phyloP scores from a whole-genome alignment of 164 flowering plant species.

The Stephania japonica region DNA sequence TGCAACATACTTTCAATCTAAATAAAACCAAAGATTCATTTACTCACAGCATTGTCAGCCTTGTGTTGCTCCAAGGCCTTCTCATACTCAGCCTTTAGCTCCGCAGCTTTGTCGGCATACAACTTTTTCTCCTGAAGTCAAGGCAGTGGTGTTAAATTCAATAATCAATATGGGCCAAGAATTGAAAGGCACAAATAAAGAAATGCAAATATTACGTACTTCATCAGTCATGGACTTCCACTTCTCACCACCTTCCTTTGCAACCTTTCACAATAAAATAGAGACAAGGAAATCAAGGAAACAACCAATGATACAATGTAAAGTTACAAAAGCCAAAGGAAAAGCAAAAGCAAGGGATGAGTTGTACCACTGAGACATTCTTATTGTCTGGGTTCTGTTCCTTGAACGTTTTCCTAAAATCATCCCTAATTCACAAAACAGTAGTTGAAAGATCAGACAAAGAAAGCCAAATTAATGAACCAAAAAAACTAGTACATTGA shows the following conservation, averaged over 20 bases:
- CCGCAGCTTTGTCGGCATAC: constrained; percentile 56
- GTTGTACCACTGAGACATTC: constrained; percentile 44
- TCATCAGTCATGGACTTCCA: constrained; percentile 78
- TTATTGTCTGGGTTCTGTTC: constrained; percentile 62
- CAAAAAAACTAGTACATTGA: neutral
- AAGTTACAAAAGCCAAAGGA: neutral
- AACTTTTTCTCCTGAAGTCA: constrained; percentile 63
- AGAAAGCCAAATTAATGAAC: too few species aligned
- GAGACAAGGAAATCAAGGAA: neutral
- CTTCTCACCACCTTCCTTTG: constrained; percentile 76
- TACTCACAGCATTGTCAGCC: constrained; percentile 28
- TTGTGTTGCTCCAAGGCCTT: constrained; percentile 41
- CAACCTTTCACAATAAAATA: constrained; percentile 33
- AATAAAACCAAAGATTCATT: neutral
- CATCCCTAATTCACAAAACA: constrained; percentile 51
- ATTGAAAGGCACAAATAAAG: neutral
- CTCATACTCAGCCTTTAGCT: constrained; percentile 62
- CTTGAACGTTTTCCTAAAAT: constrained; percentile 61
- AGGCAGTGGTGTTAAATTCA: neutral
- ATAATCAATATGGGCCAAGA: neutral
- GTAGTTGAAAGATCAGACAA: neutral
- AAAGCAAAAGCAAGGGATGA: neutral
- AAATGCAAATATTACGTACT: constrained; percentile 27
- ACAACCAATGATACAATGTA: neutral
- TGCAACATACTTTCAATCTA: neutral